phyloP scores from a whole-genome alignment of 176 grass and related monocot genomes.

The Oryza meridionalis region DNA sequence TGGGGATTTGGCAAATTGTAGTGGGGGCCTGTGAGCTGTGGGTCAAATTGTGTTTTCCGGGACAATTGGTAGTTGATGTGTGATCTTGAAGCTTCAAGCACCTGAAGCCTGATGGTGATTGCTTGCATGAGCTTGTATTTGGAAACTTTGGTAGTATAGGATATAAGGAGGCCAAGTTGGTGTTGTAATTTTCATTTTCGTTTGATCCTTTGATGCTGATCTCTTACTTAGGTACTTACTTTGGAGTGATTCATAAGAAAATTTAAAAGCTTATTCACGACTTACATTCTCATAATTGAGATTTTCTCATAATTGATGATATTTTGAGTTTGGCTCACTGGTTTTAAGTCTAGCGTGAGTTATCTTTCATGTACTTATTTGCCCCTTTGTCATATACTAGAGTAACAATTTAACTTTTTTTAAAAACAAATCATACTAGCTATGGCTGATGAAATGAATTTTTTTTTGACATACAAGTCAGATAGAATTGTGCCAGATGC shows the following conservation, averaged over 20 bases:
- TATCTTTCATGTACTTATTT: not conserved
- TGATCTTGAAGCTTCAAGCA: not conserved
- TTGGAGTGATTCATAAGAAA: not conserved
- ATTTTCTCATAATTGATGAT: not conserved
- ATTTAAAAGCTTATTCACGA: not conserved
- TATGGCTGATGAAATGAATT: not conserved
- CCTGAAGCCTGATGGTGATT: constrained; percentile 20
- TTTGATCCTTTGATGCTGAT: not conserved
- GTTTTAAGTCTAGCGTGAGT: not conserved
- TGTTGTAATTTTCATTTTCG: constrained; percentile 3
- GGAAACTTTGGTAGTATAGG: not conserved
- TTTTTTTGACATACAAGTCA: not conserved
- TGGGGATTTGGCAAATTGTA: no score
- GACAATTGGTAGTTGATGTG: not conserved
- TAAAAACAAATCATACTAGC: not conserved
- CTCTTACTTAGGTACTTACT: not conserved
- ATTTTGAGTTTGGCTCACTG: not conserved
- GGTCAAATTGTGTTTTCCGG: not conserved
- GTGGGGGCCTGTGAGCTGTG: not conserved
- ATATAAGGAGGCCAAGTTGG: not conserved
- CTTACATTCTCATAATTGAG: not conserved
- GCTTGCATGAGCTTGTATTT: constrained; percentile 2
- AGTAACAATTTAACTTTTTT: not conserved
- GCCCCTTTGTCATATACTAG: not conserved
- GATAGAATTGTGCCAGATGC: constrained; percentile 1